These are phyloP conservation scores for Candida dubliniensis DNA, from an alignment of 1,139 yeast genomes.

Conservation along the genomic window DNA sequence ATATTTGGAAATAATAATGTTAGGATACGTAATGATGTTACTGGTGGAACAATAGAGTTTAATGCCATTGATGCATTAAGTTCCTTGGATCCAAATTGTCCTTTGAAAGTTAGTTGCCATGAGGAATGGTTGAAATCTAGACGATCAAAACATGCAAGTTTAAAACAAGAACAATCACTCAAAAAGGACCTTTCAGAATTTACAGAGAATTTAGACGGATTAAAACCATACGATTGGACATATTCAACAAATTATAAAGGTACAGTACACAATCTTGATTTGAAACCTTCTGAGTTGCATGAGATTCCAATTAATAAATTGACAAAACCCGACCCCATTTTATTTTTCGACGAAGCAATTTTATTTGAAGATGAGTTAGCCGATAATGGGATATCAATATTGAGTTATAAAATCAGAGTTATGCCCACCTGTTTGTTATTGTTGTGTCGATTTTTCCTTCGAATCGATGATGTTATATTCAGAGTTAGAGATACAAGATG, in stretches of 20 bases:
- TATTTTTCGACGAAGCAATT: slow-evolving; percentile 85
- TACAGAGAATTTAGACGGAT: slow-evolving; percentile 34
- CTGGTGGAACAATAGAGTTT: slow-evolving; percentile 47
- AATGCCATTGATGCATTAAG: slow-evolving; percentile 81
- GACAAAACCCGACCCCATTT: slow-evolving; percentile 76
- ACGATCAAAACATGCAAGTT: slow-evolving; percentile 28
- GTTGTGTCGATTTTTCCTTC: slow-evolving; percentile 72
- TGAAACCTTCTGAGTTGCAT: slow-evolving; percentile 21
- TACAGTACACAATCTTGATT: slow-evolving; percentile 27
- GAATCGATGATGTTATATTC: slow-evolving; percentile 88
- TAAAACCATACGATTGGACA: slow-evolving; percentile 94
- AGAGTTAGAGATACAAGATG: slow-evolving; percentile 83
- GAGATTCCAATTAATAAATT: slow-evolving; percentile 70
- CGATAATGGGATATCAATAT: slow-evolving; percentile 86
- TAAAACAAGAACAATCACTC: slow-evolving; percentile 29
- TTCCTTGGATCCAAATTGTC: slow-evolving; percentile 48
- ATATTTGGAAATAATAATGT: slow-evolving; percentile 87
- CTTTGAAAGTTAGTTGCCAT: slow-evolving; percentile 75
- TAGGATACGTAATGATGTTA: slow-evolving; percentile 34
- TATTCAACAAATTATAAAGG: slow-evolving; percentile 83
- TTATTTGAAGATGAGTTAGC: slow-evolving; percentile 94
- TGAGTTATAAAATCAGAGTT: slow-evolving; percentile 79
- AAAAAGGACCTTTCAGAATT: slow-evolving; percentile 37
- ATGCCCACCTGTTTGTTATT: slow-evolving; percentile 81
- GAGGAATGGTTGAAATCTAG: slow-evolving; percentile 81